These are phyloP conservation scores for Penicillium sp. DNA, from an alignment of 2,329 filamentous ascomycete species.

Conservation along the genomic window DNA sequence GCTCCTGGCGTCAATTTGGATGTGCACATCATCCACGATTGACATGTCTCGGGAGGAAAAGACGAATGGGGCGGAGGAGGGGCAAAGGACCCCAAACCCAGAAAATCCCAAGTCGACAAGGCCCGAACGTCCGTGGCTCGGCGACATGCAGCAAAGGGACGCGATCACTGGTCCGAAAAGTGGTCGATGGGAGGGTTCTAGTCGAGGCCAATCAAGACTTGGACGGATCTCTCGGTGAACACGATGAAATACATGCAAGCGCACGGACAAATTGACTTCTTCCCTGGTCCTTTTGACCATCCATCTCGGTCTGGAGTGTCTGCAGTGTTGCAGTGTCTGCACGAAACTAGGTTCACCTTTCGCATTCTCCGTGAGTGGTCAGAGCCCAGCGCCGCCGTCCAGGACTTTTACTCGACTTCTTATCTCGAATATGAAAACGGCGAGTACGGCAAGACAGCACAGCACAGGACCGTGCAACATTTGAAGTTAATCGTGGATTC, in stretches of 20 bases:
- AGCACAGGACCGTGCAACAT: too few species aligned
- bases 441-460: too few species aligned
- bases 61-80: background rate
- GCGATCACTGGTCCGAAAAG: slow-evolving; percentile 8
- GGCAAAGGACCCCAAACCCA: background rate
- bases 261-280: slow-evolving; percentile 9
- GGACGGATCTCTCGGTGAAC: background rate
- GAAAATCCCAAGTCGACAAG: background rate
- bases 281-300: background rate
- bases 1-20: slow-evolving; percentile 1
- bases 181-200: slow-evolving; percentile 4
- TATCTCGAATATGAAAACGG: too few species aligned
- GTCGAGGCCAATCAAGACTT: slow-evolving; percentile 12
- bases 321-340: background rate
- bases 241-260: slow-evolving; percentile 6
- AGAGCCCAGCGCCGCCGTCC: background rate
- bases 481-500: too few species aligned
- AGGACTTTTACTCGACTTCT: background rate
- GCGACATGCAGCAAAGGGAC: slow-evolving; percentile 15
- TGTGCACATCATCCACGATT: background rate
- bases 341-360: background rate
- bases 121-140: background rate
- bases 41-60: slow-evolving; percentile 1
- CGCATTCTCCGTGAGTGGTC: background rate
- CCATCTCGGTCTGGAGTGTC: background rate